Evolutionary conservation across 345 rosid species (phyloP).

Genomic region (Firmiana major): DNA sequence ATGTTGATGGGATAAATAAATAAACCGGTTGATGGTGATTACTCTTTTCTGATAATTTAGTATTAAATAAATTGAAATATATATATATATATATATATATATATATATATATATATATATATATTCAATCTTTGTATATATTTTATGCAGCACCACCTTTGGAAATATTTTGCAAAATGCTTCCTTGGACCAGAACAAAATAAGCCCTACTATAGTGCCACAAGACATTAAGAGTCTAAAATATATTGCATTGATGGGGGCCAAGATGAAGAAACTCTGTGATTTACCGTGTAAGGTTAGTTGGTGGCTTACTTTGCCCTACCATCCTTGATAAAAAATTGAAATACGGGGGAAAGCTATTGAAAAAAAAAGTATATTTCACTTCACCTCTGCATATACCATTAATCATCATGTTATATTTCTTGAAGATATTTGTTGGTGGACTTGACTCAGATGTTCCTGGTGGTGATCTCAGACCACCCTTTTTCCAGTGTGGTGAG

Average conservation of each 20-base stretch:
- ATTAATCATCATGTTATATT: too few relatives aligned
- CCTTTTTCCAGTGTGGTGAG: too few relatives aligned
- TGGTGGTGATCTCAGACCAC: too few relatives aligned
- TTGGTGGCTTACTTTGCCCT: neutral
- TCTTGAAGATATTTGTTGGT: too few relatives aligned
- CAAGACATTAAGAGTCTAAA: conserved; percentile 39
- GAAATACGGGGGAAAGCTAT: neutral
- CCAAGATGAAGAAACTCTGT: conserved; percentile 33
- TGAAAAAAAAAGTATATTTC: neutral
- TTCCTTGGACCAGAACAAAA: too few relatives aligned
- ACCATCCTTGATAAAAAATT: neutral
- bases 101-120: too few relatives aligned
- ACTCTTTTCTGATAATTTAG: neutral
- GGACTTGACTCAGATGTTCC: too few relatives aligned
- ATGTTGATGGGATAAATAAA: neutral
- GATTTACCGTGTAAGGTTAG: conserved; percentile 68
- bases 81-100: too few relatives aligned
- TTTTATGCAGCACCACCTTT: conserved; percentile 67
- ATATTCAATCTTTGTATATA: neutral
- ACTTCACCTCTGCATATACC: too few relatives aligned
- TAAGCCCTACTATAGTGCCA: neutral
- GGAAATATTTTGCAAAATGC: conserved; percentile 76
- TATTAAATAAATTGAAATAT: conserved; percentile 2
- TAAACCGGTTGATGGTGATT: neutral
- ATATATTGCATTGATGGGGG: conserved; percentile 69